Evolutionary conservation across 352 stramenopile genomes (phyloP).

Genomic region (Aphanomyces astaci): DNA sequence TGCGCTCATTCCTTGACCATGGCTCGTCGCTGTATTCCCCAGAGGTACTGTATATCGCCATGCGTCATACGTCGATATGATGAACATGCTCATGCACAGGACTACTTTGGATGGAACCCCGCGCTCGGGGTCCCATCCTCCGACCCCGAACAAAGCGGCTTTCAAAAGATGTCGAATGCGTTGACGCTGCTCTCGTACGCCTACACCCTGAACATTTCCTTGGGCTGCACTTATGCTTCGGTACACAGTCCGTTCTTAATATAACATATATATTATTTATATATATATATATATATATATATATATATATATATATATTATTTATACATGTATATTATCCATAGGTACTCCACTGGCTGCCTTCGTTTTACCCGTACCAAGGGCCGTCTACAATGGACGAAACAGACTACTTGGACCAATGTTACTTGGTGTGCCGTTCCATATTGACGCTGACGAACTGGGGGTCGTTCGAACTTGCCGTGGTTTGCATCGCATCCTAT

Average conservation of each 20-base stretch:
- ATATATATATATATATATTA: too few species aligned
- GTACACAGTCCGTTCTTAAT: conserved; percentile 25
- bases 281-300: too few species aligned
- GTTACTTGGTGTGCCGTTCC: conserved; percentile 74
- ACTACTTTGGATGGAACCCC: conserved; percentile 83
- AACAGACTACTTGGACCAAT: conserved; percentile 68
- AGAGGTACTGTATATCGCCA: too few species aligned
- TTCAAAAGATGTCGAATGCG: conserved; percentile 51
- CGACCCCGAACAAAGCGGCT: conserved; percentile 37
- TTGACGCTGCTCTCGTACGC: conserved; percentile 65
- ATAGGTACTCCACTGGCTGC: conserved; percentile 64
- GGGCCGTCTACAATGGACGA: conserved; percentile 48
- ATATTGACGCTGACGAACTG: conserved; percentile 84
- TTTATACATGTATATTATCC: too few species aligned
- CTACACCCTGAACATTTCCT: conserved; percentile 41
- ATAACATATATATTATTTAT: too few species aligned
- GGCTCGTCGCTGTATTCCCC: conserved; percentile 41
- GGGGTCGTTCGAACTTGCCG: conserved; percentile 37
- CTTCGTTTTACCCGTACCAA: conserved; percentile 79
- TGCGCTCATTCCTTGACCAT: conserved; percentile 62
- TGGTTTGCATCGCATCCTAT: too few species aligned
- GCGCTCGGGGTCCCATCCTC: conserved; percentile 30
- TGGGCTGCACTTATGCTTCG: conserved; percentile 60
- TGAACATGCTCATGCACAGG: too few species aligned
- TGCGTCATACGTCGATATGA: too few species aligned